Percentiles rank a stretch among this genome's conserved stretches.
Evolutionary conservation across 2,329 filamentous ascomycete genomes (phyloP).

Genomic region (Pseudofabraea citricarpa): DNA sequence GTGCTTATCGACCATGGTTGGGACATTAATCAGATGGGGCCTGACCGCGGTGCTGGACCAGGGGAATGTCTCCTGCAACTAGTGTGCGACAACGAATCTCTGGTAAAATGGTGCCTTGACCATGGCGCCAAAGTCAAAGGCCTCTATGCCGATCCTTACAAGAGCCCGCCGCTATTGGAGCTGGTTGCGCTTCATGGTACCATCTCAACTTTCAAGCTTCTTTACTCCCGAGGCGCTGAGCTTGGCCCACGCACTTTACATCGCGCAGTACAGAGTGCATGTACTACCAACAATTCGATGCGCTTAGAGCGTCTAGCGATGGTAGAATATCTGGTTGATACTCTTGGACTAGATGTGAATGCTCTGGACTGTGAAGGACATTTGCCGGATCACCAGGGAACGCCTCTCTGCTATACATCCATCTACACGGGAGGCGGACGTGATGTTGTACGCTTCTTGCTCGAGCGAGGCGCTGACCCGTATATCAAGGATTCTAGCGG

Average conservation of each 20-base stretch:
- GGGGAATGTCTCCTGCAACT: background rate
- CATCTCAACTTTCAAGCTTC: conserved; percentile 1
- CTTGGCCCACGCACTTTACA: conserved; percentile 1
- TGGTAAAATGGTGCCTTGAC: background rate
- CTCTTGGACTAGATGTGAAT: conserved; percentile 2
- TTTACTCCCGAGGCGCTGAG: conserved; percentile 1
- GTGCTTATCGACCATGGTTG: background rate
- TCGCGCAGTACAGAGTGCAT: background rate
- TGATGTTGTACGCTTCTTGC: too few species aligned
- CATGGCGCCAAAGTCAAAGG: background rate
- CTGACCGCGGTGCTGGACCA: background rate
- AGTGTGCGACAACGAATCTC: background rate
- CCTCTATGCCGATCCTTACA: background rate
- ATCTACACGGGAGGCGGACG: too few species aligned
- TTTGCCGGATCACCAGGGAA: background rate
- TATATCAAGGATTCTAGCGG: too few species aligned
- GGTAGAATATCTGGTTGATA: conserved; percentile 2
- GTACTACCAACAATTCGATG: background rate
- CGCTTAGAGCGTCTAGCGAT: background rate
- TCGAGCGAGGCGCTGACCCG: too few species aligned
- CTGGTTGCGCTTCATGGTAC: background rate
- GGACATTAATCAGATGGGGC: background rate
- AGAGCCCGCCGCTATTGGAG: background rate
- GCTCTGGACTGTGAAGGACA: background rate
- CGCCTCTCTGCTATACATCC: too few species aligned